Evolutionary conservation across 169 alveolate species (phyloP).

Genomic region (Cystoisospora suis): DNA sequence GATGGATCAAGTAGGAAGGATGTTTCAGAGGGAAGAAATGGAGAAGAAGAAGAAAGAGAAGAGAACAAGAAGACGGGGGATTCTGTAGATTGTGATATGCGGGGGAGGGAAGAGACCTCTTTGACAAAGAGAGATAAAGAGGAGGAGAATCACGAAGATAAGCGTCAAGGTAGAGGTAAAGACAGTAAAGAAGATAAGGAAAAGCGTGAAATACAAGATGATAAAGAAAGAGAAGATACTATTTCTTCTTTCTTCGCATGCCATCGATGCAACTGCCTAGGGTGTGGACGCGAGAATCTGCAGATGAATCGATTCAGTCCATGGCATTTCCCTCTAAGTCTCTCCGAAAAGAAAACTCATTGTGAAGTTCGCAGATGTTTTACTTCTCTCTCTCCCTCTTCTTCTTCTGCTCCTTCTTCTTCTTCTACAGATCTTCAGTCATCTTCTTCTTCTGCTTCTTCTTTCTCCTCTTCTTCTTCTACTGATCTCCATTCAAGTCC

Average conservation of each 20-base stretch:
- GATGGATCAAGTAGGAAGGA: neutral
- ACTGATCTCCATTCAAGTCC: neutral
- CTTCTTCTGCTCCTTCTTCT: neutral
- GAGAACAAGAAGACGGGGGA: neutral
- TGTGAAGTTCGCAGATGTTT: slow-evolving; percentile 7
- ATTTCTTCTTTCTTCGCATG: neutral
- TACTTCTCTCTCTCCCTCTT: neutral
- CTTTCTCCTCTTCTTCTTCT: neutral
- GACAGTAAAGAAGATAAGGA: neutral
- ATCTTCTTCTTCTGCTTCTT: neutral
- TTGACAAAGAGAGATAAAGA: neutral
- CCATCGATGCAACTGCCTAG: neutral
- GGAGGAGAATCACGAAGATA: neutral
- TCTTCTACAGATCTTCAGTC: neutral
- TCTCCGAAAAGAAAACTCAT: slow-evolving; percentile 59
- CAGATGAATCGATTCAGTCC: neutral
- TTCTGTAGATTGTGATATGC: no score
- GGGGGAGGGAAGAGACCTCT: neutral
- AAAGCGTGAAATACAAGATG: neutral
- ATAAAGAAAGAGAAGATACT: neutral
- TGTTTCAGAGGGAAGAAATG: neutral
- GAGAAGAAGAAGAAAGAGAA: neutral
- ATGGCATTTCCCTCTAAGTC: neutral
- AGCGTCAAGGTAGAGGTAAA: neutral
- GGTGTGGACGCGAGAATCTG: neutral